Evolutionary conservation across 306 rosid species (phyloP).

Genomic region (Quercus engelmannii): DNA sequence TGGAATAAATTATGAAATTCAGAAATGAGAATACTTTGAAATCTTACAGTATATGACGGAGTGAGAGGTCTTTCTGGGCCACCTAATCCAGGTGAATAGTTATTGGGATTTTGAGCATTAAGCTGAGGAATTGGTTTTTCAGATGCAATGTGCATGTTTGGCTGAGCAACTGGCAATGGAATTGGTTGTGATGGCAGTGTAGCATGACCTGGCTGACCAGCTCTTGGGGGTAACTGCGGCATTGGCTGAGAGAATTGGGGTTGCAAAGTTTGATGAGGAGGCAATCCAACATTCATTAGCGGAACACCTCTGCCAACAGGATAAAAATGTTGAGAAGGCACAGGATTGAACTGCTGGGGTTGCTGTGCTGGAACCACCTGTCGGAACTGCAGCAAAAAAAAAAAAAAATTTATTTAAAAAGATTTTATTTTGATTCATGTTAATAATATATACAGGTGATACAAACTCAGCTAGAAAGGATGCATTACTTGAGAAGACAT

Average conservation of each 20-base stretch:
- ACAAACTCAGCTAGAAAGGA: conserved; percentile 9
- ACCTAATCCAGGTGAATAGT: conserved; percentile 53
- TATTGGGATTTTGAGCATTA: conserved; percentile 60
- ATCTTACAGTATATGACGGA: conserved; percentile 69
- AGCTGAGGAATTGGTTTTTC: conserved; percentile 52
- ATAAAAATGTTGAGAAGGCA: conserved; percentile 70
- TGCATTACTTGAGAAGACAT: conserved; percentile 73
- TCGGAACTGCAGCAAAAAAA: conserved; percentile 56
- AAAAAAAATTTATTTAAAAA: conserved; percentile 2
- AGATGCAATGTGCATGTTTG: conserved; percentile 52
- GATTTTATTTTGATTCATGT: not conserved
- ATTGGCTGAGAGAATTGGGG: conserved; percentile 64
- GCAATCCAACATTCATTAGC: conserved; percentile 63
- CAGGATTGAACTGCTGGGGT: conserved; percentile 64
- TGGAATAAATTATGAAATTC: not conserved
- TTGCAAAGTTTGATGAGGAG: conserved; percentile 59
- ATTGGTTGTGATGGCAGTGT: conserved; percentile 51
- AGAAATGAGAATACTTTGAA: conserved; percentile 9
- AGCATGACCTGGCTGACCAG: conserved; percentile 55
- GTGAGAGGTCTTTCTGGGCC: conserved; percentile 61
- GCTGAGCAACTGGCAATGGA: conserved; percentile 56
- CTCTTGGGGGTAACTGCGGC: conserved; percentile 65
- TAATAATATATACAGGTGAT: conserved; percentile 2
- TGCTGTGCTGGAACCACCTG: conserved; percentile 64
- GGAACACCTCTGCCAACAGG: conserved; percentile 71